phyloP scores from a whole-genome alignment of 495 filamentous ascomycete genomes.

The Penicilliopsis zonata region DNA sequence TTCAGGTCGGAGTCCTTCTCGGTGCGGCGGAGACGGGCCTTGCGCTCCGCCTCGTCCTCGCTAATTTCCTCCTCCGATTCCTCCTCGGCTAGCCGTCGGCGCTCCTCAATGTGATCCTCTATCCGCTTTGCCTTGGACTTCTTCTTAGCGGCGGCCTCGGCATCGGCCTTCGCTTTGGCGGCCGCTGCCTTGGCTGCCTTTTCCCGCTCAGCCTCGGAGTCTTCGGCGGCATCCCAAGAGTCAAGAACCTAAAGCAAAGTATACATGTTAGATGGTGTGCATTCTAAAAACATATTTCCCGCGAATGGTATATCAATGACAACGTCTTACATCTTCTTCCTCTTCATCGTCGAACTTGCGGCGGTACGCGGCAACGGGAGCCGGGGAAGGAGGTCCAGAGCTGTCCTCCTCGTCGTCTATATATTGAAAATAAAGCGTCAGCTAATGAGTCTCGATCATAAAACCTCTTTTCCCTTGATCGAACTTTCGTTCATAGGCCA shows the following conservation, averaged over 20 bases:
- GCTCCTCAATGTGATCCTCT: constrained; percentile 53
- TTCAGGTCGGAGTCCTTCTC: constrained; percentile 84
- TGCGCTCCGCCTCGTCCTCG: constrained; percentile 59
- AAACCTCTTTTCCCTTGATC: background rate
- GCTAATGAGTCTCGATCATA: too few relatives aligned
- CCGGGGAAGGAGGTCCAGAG: constrained; percentile 45
- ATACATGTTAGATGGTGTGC: background rate
- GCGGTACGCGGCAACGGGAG: constrained; percentile 47
- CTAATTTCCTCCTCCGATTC: constrained; percentile 47
- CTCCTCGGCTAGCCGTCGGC: constrained; percentile 29
- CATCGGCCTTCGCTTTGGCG: constrained; percentile 78
- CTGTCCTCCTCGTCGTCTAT: constrained; percentile 62
- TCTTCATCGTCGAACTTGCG: constrained; percentile 90
- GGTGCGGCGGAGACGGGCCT: constrained; percentile 58
- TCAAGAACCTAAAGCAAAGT: constrained; percentile 60
- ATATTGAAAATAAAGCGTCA: constrained; percentile 2
- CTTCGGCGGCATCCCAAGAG: constrained; percentile 94
- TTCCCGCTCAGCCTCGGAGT: constrained; percentile 92
- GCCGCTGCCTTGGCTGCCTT: constrained; percentile 81
- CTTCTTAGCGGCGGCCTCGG: constrained; percentile 84
- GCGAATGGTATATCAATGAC: constrained; percentile 1
- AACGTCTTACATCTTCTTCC: constrained; percentile 64
- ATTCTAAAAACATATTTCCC: constrained; percentile 4
- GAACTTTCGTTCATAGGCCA: background rate
- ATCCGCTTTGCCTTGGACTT: constrained; percentile 83